These are phyloP conservation scores for Aspergillus felis DNA, from an alignment of 2,329 filamentous ascomycete genomes.

Conservation along the genomic window DNA sequence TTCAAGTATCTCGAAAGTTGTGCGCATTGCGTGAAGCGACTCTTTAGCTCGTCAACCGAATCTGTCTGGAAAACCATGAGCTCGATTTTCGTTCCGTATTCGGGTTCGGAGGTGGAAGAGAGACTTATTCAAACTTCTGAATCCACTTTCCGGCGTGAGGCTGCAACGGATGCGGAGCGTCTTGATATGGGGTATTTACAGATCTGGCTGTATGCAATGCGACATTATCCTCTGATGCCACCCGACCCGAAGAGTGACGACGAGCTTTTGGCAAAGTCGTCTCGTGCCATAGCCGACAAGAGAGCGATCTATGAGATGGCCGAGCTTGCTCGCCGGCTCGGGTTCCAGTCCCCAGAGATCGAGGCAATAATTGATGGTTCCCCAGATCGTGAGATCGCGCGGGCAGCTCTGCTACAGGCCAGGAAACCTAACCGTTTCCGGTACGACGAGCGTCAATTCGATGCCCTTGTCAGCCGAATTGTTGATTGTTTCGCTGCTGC, in stretches of 20 bases:
- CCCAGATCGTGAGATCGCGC: constrained; percentile 16
- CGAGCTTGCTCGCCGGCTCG: constrained; percentile 14
- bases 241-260: constrained; percentile 7
- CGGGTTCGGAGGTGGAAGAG: constrained; percentile 9
- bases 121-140: constrained; percentile 22
- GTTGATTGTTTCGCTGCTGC: constrained; percentile 16
- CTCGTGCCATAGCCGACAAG: constrained; percentile 13
- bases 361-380: constrained; percentile 11
- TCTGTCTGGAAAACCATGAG: constrained; percentile 8
- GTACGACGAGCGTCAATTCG: constrained; percentile 14
- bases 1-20: constrained; percentile 17
- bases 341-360: constrained; percentile 18
- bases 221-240: constrained; percentile 22
- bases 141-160: constrained; percentile 15
- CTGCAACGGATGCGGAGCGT: constrained; percentile 7
- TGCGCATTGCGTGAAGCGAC: constrained; percentile 25
- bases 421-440: constrained; percentile 15
- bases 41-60: constrained; percentile 9
- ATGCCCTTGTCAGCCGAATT: constrained; percentile 15
- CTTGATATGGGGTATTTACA: constrained; percentile 22
- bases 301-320: constrained; percentile 19
- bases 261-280: constrained; percentile 9
- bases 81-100: constrained; percentile 6
- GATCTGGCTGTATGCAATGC: constrained; percentile 30
- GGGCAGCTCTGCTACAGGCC: constrained; percentile 16